Conservation (phyloP, 495 filamentous ascomycete species). For the Friedmanniomyces simplex region DNA sequence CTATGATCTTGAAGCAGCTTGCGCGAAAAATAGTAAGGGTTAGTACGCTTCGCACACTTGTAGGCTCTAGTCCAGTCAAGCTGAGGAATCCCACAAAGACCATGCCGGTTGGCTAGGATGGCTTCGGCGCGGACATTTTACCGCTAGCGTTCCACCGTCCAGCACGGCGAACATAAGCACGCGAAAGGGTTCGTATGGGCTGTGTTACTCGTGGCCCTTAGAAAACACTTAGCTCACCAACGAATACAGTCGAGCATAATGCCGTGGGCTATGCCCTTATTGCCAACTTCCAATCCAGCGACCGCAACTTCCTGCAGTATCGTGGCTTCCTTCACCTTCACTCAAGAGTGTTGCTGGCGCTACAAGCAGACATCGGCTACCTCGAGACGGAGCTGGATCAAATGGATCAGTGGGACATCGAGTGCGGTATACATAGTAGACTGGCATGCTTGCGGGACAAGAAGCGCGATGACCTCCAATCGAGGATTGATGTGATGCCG, state of each 20-base stretch:
- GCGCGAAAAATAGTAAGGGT: neutral
- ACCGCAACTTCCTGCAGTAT: conserved; percentile 31
- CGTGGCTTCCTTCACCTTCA: conserved; percentile 34
- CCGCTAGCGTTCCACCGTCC: neutral
- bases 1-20: neutral
- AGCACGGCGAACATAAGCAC: neutral
- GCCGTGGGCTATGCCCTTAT: conserved; percentile 31
- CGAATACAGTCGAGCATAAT: conserved; percentile 26
- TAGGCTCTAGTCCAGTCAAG: too few species aligned
- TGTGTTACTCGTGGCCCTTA: neutral
- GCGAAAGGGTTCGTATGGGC: neutral
- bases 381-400: conserved; percentile 29
- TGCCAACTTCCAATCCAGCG: conserved; percentile 30
- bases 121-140: neutral
- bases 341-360: conserved; percentile 27
- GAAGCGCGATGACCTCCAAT: conserved; percentile 12
- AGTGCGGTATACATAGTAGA: neutral
- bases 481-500: neutral
- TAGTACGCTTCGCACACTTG: neutral
- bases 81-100: too few species aligned
- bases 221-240: neutral
- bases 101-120: neutral
- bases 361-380: conserved; percentile 31
- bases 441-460: neutral
- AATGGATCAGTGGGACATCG: conserved; percentile 20